Conservation (phyloP, 2,329 filamentous ascomycete species). For the Arthroderma sp. region DNA sequence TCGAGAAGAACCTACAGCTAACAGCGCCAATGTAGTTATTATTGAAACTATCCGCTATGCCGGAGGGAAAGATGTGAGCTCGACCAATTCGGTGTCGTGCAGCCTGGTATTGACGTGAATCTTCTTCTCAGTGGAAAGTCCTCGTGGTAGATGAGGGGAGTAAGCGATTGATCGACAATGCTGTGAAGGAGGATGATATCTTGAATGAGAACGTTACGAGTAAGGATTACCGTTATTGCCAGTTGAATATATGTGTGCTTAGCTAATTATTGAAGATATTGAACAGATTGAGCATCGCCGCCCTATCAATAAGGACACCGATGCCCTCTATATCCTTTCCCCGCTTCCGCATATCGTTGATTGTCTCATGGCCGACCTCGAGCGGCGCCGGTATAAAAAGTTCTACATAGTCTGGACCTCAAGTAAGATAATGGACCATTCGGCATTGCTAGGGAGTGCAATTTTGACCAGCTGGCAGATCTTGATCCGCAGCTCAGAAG, state of each 20-base stretch:
- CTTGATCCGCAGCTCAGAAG: constrained; percentile 57
- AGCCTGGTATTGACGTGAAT: constrained; percentile 17
- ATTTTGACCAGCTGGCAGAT: constrained; percentile 31
- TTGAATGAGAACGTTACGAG: constrained; percentile 93
- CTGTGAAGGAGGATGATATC: constrained; percentile 89
- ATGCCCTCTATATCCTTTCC: constrained; percentile 84
- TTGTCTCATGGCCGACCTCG: constrained; percentile 84
- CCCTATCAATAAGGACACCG: constrained; percentile 73
- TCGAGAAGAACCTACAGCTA: background rate
- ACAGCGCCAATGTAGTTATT: constrained; percentile 42
- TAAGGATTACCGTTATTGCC: constrained; percentile 33
- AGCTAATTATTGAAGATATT: constrained; percentile 51
- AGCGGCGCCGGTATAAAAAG: constrained; percentile 65
- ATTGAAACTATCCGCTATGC: constrained; percentile 62
- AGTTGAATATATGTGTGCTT: background rate
- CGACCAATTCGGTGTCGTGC: constrained; percentile 14
- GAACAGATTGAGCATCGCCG: constrained; percentile 83
- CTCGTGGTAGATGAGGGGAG: constrained; percentile 76
- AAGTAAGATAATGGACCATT: constrained; percentile 29
- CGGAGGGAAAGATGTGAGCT: constrained; percentile 61
- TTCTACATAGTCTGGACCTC: constrained; percentile 77
- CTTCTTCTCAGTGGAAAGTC: constrained; percentile 71
- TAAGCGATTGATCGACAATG: constrained; percentile 77
- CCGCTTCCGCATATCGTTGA: constrained; percentile 81
- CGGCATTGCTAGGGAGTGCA: background rate